phyloP scores from a whole-genome alignment of 305 asterid species.

The Fraxinus greggii region DNA sequence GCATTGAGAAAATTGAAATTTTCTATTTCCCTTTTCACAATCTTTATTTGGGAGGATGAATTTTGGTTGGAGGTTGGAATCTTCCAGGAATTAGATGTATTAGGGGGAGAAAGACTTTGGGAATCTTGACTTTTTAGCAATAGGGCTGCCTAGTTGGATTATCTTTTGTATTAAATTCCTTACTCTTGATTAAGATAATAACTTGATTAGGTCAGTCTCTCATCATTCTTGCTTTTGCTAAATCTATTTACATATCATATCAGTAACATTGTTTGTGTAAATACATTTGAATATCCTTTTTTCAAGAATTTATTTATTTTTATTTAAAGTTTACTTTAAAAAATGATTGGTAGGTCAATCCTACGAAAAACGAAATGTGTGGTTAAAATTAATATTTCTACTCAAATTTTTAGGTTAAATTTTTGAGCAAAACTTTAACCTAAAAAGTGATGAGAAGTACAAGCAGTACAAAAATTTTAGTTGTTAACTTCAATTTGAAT shows the following conservation, averaged over 20 bases:
- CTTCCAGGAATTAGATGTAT: neutral
- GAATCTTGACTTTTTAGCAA: slow-evolving; percentile 2
- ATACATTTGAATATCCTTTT: neutral
- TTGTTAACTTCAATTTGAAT: no score
- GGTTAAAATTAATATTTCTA: no score
- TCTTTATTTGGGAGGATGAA: neutral
- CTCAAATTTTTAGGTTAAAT: neutral
- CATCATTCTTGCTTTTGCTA: neutral
- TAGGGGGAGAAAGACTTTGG: neutral
- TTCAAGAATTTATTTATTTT: neutral
- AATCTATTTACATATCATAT: neutral
- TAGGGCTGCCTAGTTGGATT: neutral
- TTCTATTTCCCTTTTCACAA: neutral
- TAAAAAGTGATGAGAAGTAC: neutral
- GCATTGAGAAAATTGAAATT: neutral
- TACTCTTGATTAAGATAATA: neutral
- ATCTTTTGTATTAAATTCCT: neutral
- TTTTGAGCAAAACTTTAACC: no score
- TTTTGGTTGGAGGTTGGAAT: neutral
- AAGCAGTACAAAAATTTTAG: neutral
- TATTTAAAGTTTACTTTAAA: no score
- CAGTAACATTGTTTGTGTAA: neutral
- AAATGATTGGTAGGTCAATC: neutral
- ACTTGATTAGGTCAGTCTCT: neutral
- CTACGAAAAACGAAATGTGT: no score